Base-by-base conservation (phyloP, 2,329 filamentous ascomycete genomes). In the Dactylonectria macrodidyma region DNA sequence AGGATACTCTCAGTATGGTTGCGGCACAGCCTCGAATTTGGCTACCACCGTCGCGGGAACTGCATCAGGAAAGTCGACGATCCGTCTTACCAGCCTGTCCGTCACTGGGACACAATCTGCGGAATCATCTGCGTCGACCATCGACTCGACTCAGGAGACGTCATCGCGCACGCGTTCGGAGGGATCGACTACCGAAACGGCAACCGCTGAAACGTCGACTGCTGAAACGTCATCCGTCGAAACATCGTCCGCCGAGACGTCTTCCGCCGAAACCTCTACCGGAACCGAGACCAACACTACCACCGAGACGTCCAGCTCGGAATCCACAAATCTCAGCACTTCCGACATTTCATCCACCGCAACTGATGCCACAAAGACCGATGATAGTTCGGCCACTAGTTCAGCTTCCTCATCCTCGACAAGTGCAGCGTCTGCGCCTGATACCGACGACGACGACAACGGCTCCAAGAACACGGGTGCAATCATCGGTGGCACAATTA, bases 1-100 rank as follows among this genome's bases (percentile, higher is more conserved):
- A 12, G 88, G 87, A 2, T 88, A 82, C 73, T 87, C 80, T 58
- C 88, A 90, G 77, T 90, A 82, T 59, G 88, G 88, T 1, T 90
- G 88, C 69, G 88, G 87, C 19, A 76, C 78, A 10, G 84, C 83
- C 1, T 84, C 86, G 33, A 77, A 79, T 33, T 70, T 87, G 66
- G 87, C 82, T 2, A 86, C 85, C 2, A 85, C 81, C 1, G 88
- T 90, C 10, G 78, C 81, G 26, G 81, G 82, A 30, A 83, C 83
- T 2, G 85, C 85, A 6, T 79, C 82, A 5, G 87, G 87, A 14
- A 72, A 82, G 50, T 64, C 69, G 9, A 64, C 71, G 3, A 56
- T 82, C 36, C 64, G 77, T 5, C 76, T 87, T 22, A 79, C 78
- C 41, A 83, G 78, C 36, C 73, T 86, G 22, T 80, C 80, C 26